phyloP scores from a whole-genome alignment of 441 rosid genomes.

The Daphne laureola region DNA sequence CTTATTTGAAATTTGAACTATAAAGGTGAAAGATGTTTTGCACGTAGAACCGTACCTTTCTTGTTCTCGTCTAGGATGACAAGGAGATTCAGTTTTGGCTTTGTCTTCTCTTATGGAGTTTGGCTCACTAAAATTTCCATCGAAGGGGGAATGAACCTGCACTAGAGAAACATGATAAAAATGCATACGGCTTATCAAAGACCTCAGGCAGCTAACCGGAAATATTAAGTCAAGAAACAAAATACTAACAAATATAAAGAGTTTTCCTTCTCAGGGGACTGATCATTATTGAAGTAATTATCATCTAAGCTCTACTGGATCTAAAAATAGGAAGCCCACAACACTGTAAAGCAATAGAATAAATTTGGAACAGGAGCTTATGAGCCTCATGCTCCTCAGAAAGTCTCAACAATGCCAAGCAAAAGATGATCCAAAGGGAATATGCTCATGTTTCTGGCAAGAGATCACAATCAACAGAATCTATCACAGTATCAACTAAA shows the following conservation, averaged over 20 bases:
- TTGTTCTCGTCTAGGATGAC: constrained; percentile 20
- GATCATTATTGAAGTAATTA: no score
- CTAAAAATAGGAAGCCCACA: no score
- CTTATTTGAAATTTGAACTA: background rate
- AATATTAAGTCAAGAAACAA: background rate
- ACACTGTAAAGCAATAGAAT: no score
- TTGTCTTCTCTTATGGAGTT: constrained; percentile 20
- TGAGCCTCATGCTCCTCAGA: no score
- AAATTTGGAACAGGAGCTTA: no score
- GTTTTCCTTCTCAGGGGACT: no score
- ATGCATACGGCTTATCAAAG: constrained; percentile 8
- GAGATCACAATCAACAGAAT: no score
- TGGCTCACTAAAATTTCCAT: constrained; percentile 20
- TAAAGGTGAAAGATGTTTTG: constrained; percentile 13
- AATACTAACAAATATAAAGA: background rate
- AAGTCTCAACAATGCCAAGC: no score
- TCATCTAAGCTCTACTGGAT: no score
- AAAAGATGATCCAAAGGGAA: no score
- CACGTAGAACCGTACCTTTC: constrained; percentile 40
- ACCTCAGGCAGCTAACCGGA: background rate
- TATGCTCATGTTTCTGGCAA: no score
- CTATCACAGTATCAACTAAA: no score
- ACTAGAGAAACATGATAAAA: constrained; percentile 14
- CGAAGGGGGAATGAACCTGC: constrained; percentile 37
- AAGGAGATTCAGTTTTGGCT: constrained; percentile 19